These are phyloP conservation scores for Hypomyces rosellus DNA, from an alignment of 2,329 filamentous ascomycete species.

Conservation along the genomic window DNA sequence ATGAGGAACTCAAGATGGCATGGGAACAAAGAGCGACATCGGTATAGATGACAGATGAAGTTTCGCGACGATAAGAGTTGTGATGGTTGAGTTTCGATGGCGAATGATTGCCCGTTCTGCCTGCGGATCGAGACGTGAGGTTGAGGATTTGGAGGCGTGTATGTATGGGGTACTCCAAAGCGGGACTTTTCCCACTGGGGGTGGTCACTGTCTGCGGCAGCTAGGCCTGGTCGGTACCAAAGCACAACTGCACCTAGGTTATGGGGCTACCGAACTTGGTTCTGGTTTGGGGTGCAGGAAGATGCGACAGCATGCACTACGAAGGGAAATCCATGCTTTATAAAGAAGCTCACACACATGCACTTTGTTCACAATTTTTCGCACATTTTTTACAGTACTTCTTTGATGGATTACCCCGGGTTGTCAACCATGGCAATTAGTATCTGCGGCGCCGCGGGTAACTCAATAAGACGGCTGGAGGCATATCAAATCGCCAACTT, in stretches of 20 bases:
- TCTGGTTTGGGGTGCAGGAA: slow-evolving; percentile 6
- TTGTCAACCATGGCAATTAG: background rate
- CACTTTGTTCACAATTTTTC: too few species aligned
- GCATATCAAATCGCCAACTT: background rate
- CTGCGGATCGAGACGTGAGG: slow-evolving; percentile 50
- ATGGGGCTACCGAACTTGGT: slow-evolving; percentile 8
- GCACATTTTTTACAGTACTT: too few species aligned
- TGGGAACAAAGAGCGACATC: slow-evolving; percentile 44
- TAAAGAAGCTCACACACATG: too few species aligned
- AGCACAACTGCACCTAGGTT: slow-evolving; percentile 8
- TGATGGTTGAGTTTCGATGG: slow-evolving; percentile 45
- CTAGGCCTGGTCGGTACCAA: slow-evolving; percentile 8
- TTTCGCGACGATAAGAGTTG: slow-evolving; percentile 36
- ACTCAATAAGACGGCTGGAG: background rate
- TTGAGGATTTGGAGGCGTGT: slow-evolving; percentile 41
- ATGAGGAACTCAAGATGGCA: slow-evolving; percentile 43
- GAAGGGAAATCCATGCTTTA: too few species aligned
- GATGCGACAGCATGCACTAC: background rate
- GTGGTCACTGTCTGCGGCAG: slow-evolving; percentile 11
- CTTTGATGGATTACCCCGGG: background rate
- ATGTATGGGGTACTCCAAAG: slow-evolving; percentile 29
- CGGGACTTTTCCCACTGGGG: slow-evolving; percentile 28
- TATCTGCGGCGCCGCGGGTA: background rate
- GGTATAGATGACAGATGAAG: slow-evolving; percentile 41
- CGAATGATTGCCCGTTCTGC: slow-evolving; percentile 42